These are phyloP conservation scores for Kockovaella imperatae DNA, from an alignment of 768 basidiomycete genomes.

Conservation along the genomic window DNA sequence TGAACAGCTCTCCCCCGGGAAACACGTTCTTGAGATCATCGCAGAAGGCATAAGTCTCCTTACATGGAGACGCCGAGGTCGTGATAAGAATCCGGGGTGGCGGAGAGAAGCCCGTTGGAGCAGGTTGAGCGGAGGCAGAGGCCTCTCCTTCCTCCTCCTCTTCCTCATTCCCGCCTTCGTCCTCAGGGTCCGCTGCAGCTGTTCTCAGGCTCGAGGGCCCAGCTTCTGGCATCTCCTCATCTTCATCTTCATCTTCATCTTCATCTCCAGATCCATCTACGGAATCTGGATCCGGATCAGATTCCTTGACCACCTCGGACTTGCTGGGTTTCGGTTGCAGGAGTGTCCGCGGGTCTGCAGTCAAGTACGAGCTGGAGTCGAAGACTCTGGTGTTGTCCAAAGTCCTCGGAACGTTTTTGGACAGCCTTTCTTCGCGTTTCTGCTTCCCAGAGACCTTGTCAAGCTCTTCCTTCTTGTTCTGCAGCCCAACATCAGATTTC, in stretches of 20 bases:
- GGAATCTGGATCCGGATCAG: slow-evolving; percentile 45
- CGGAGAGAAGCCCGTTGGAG: slow-evolving; percentile 50
- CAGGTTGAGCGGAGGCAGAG: slow-evolving; percentile 18
- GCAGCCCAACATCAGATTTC: too few relatives aligned
- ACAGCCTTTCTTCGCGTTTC: slow-evolving; percentile 80
- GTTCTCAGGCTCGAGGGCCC: slow-evolving; percentile 34
- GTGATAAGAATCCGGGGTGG: slow-evolving; percentile 83
- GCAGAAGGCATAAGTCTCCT: slow-evolving; percentile 81
- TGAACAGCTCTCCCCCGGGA: slow-evolving; percentile 83
- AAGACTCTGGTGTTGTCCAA: slow-evolving; percentile 88
- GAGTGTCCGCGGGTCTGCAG: slow-evolving; percentile 44
- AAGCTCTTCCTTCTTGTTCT: slow-evolving; percentile 37
- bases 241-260: slow-evolving; percentile 52
- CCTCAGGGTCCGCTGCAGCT: slow-evolving; percentile 8
- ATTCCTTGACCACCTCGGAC: slow-evolving; percentile 16
- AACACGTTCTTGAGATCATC: slow-evolving; percentile 83
- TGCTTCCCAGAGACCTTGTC: slow-evolving; percentile 20
- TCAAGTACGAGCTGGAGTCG: slow-evolving; percentile 46
- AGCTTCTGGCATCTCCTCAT: slow-evolving; percentile 37
- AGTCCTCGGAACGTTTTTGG: slow-evolving; percentile 79
- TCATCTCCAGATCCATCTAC: neutral
- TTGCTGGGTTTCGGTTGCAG: slow-evolving; percentile 25
- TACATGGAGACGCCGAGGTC: slow-evolving; percentile 81
- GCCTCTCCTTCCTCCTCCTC: slow-evolving; percentile 16
- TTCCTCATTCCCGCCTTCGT: slow-evolving; percentile 48